Evolutionary conservation across 805 yeast genomes (phyloP).

Genomic region (Barnettozyma populi): DNA sequence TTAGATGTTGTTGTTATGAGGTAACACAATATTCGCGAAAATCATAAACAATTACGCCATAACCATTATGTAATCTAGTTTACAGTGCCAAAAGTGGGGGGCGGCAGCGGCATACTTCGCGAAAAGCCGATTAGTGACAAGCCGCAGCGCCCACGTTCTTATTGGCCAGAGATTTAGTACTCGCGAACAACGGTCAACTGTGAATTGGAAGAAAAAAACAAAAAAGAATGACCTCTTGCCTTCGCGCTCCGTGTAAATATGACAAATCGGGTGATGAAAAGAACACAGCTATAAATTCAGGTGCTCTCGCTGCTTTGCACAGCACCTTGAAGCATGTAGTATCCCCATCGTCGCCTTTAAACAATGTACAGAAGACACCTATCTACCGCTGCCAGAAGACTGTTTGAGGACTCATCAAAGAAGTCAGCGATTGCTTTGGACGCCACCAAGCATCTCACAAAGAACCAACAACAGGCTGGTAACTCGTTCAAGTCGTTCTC

Average conservation of each 20-base stretch:
- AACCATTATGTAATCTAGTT: too few species aligned
- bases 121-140: neutral
- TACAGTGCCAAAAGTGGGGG: neutral
- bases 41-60: too few species aligned
- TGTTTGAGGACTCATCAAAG: constrained; percentile 18
- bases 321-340: too few species aligned
- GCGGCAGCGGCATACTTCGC: neutral
- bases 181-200: neutral
- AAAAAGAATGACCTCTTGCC: neutral
- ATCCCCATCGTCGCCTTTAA: too few species aligned
- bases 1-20: too few species aligned
- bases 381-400: constrained; percentile 7
- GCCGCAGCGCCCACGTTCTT: neutral
- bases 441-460: constrained; percentile 3
- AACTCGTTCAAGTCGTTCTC: constrained; percentile 32
- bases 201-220: neutral
- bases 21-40: too few species aligned
- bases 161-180: neutral
- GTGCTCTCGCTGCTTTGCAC: neutral
- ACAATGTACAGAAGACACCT: constrained; percentile 8
- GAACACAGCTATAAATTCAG: neutral
- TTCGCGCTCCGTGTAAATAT: neutral
- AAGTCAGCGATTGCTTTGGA: constrained; percentile 20
- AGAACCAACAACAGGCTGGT: constrained; percentile 19
- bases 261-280: neutral